These are phyloP conservation scores for Acephala macrosclerotiorum DNA, from an alignment of 2,329 filamentous ascomycete genomes.

Conservation along the genomic window DNA sequence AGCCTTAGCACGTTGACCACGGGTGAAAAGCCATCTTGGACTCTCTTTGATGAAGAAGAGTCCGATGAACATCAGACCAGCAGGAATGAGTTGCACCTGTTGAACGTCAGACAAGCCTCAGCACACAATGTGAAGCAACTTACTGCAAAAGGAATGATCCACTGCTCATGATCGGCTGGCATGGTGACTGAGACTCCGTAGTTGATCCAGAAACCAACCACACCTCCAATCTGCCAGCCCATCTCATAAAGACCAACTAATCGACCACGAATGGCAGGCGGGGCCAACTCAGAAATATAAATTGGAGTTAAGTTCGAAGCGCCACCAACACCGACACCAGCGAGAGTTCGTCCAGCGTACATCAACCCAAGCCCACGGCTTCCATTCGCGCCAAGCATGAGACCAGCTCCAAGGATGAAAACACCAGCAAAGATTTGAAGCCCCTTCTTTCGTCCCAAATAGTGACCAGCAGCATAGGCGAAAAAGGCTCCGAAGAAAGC, in stretches of 20 bases:
- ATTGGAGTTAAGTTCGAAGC: constrained; percentile 69
- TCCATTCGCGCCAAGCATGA: constrained; percentile 73
- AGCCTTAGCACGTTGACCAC: constrained; percentile 65
- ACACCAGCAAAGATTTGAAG: constrained; percentile 66
- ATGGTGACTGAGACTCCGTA: constrained; percentile 60
- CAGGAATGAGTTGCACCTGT: constrained; percentile 70
- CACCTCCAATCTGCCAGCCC: constrained; percentile 68
- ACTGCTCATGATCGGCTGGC: constrained; percentile 58
- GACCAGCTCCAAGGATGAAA: constrained; percentile 74
- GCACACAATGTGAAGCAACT: background rate
- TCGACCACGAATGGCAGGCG: constrained; percentile 68
- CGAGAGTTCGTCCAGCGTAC: constrained; percentile 67
- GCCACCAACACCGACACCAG: constrained; percentile 68
- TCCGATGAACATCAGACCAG: constrained; percentile 65
- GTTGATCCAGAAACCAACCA: constrained; percentile 72
- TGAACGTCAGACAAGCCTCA: background rate
- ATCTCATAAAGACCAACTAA: constrained; percentile 73
- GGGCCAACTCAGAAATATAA: constrained; percentile 66
- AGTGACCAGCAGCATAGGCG: constrained; percentile 72
- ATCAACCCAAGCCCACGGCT: constrained; percentile 68
- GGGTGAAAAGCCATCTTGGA: constrained; percentile 73
- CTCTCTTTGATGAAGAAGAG: constrained; percentile 69
- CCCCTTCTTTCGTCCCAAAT: constrained; percentile 70
- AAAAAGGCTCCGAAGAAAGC: constrained; percentile 81
- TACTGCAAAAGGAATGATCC: constrained; percentile 64